Base-by-base conservation (phyloP, 805 yeast species). In the Saturnispora mendoncae region DNA sequence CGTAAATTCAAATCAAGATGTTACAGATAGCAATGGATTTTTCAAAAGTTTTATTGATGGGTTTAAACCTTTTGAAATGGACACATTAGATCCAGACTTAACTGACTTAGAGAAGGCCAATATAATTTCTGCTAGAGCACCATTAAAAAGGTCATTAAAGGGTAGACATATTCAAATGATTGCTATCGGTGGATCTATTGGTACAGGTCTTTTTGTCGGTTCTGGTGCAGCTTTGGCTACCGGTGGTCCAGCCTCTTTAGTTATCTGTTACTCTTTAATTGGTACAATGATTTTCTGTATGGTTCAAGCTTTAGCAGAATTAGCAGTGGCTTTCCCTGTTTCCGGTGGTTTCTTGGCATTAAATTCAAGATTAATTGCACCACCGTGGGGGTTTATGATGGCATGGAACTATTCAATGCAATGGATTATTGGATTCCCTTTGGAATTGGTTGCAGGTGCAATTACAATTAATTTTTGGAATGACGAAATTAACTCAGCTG, bases 131-230 rank as follows among this genome's bases (percentile, higher is more conserved):
- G 66, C 71, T 20, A 61, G 58, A 44, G 64, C 72, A 21, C 72
- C 74, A 8, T 60, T 69, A 45, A 55, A 68, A 25, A 60, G 79
- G 43, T 56, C 65, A 2, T 64, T 78, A 33, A 74, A 72, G 50
- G 70, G 74, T 33, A 66, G 86, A 49, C 87, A 82, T 54, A 59
- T 82, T 49, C 76, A 78, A 41, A 77, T 81, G 84, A 82, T 82
- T 60, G 85, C 90, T 32, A 68, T 81, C 46, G 88, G 87, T 44
- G 85, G 86, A 18, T 71, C 82, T 43, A 80, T 83, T 51, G 94
- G 92, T 46, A 78, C 87, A 3, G 92, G 88, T 47, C 66, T 84
- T 34, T 75, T 84, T 44, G 79, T 84, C 21, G 84, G 84, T 46
- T 72, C 84, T 3, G 82, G 82, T 41, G 59, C 67, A 9, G 69